Conservation (phyloP, 495 filamentous ascomycete genomes). For the Hyaloscypha variabilis region DNA sequence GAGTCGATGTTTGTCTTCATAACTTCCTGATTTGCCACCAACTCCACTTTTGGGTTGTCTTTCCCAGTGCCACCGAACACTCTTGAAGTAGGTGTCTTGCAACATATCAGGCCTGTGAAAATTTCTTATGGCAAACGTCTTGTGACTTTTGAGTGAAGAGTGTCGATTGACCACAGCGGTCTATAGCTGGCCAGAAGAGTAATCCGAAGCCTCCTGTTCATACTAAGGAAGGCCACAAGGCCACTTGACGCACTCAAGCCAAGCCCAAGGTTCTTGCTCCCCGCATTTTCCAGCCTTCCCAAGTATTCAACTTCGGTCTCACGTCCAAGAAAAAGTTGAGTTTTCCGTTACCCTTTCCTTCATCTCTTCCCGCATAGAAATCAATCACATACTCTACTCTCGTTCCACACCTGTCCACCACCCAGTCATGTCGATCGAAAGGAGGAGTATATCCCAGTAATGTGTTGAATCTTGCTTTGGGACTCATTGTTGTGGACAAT, state of each 20-base stretch:
- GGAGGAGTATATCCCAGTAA: conserved; percentile 84
- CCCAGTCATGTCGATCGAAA: conserved; percentile 98
- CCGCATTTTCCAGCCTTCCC: conserved; percentile 89
- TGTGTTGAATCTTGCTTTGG: conserved; percentile 78
- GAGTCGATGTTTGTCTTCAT: no score
- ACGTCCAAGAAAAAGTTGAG: conserved; percentile 95
- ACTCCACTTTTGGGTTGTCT: no score
- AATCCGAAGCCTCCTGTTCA: neutral
- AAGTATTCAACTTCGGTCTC: conserved; percentile 88
- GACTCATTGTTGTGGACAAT: conserved; percentile 71
- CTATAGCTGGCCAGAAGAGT: neutral
- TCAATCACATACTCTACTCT: conserved; percentile 95
- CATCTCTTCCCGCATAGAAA: conserved; percentile 84
- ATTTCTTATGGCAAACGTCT: no score
- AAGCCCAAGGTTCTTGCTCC: conserved; percentile 64
- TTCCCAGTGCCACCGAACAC: no score
- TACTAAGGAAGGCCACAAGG: neutral
- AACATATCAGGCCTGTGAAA: no score
- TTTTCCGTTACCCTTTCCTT: conserved; percentile 55
- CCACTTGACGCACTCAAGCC: conserved; percentile 33
- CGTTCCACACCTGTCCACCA: conserved; percentile 90
- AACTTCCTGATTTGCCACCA: no score
- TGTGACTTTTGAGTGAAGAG: neutral
- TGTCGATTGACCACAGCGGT: neutral
- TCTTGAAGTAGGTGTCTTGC: no score